A percentile compares a stretch with the other conserved stretches of the same genome.
phyloP scores from a whole-genome alignment of 768 basidiomycete genomes.

The Pulveroboletus sp. region DNA sequence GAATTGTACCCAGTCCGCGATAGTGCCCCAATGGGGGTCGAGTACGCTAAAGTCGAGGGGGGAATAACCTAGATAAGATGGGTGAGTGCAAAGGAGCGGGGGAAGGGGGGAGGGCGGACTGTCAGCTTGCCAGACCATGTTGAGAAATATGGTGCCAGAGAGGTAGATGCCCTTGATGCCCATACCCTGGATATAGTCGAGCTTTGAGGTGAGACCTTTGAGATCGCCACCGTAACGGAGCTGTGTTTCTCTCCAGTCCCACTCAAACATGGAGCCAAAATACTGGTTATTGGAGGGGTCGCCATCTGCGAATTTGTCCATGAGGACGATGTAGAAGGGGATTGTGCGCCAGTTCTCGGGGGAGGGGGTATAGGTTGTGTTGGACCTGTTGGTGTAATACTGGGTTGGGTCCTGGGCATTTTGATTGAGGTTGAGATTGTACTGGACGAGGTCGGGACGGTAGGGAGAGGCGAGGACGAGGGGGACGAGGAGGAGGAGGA shows the following conservation, averaged over 20 bases:
- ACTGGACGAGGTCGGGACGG: conserved; percentile 56
- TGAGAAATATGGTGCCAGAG: conserved; percentile 87
- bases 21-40: conserved; percentile 89
- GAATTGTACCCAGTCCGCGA: conserved; percentile 70
- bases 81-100: neutral
- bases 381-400: conserved; percentile 58
- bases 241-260: conserved; percentile 84
- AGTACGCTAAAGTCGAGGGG: conserved; percentile 86
- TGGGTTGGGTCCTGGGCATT: conserved; percentile 61
- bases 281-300: conserved; percentile 90
- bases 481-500: conserved; percentile 30
- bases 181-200: conserved; percentile 91
- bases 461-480: conserved; percentile 60
- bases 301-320: conserved; percentile 94
- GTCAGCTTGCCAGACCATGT: conserved; percentile 98
- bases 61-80: conserved; percentile 62
- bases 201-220: conserved; percentile 62
- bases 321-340: conserved; percentile 74
- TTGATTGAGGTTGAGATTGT: conserved; percentile 78
- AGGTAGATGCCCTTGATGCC: conserved; percentile 82
- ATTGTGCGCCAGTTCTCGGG: conserved; percentile 83
- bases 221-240: conserved; percentile 88
- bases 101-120: conserved; percentile 48
- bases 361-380: conserved; percentile 68
- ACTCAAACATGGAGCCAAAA: conserved; percentile 75